Conservation (phyloP, 2,329 filamentous ascomycete genomes). For the Sporothrix curviconia region DNA sequence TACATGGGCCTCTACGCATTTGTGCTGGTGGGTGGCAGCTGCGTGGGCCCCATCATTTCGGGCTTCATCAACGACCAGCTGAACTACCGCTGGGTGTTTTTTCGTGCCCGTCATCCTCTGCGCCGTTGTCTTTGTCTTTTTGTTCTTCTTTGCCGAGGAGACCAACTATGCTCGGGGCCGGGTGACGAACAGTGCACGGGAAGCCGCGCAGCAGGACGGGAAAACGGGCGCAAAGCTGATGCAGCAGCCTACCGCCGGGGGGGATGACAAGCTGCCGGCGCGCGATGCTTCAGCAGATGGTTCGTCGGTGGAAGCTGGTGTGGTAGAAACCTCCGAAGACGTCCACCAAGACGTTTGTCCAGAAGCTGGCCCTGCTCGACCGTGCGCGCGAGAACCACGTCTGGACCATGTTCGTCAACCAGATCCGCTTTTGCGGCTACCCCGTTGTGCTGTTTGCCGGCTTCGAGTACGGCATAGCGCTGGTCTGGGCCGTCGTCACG, state of each 20-base stretch:
- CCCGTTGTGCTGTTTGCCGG: slow-evolving; percentile 4
- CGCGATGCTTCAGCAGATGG: too few species aligned
- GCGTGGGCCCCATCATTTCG: slow-evolving; percentile 40
- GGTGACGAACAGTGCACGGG: background rate
- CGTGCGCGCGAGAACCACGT: slow-evolving; percentile 19
- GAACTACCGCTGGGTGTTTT: slow-evolving; percentile 46
- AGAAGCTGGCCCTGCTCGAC: slow-evolving; percentile 13
- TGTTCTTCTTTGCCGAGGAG: slow-evolving; percentile 56
- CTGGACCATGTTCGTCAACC: background rate
- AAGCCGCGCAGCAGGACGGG: slow-evolving; percentile 23
- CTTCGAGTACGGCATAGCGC: slow-evolving; percentile 24
- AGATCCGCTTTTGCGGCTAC: background rate
- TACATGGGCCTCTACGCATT: slow-evolving; percentile 39
- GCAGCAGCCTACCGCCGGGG: too few species aligned
- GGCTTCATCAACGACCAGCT: slow-evolving; percentile 43
- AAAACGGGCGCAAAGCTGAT: background rate
- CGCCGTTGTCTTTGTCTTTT: slow-evolving; percentile 40
- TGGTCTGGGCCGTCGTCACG: slow-evolving; percentile 24
- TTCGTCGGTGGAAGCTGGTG: too few species aligned
- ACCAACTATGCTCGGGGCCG: slow-evolving; percentile 33
- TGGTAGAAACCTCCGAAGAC: too few species aligned
- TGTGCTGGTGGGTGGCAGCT: slow-evolving; percentile 38
- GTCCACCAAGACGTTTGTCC: too few species aligned
- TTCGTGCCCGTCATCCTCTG: slow-evolving; percentile 47
- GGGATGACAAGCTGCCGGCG: too few species aligned